Evolutionary conservation across 768 basidiomycete genomes (phyloP).

Genomic region (Tricholoma sp.): DNA sequence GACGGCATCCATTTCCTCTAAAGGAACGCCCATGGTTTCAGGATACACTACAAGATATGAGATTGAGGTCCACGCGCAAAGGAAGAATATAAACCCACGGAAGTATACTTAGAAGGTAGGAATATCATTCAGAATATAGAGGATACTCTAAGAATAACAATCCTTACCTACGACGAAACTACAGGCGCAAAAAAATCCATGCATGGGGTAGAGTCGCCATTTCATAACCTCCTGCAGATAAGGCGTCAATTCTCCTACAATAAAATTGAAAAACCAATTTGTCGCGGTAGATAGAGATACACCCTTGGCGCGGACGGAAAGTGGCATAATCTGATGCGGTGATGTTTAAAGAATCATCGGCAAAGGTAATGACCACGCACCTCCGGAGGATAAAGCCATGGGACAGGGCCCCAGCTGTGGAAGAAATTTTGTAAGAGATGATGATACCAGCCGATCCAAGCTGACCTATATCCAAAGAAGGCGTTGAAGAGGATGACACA

Average conservation of each 20-base stretch:
- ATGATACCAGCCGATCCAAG: not conserved
- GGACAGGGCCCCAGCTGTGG: constrained; percentile 77
- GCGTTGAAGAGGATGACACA: constrained; percentile 94
- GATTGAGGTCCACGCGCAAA: constrained; percentile 1
- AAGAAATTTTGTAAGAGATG: not conserved
- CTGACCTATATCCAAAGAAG: constrained; percentile 81
- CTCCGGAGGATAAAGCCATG: constrained; percentile 87
- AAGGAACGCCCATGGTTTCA: constrained; percentile 79
- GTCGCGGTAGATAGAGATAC: constrained; percentile 92
- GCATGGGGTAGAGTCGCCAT: constrained; percentile 95
- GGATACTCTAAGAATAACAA: constrained; percentile 2
- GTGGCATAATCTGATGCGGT: constrained; percentile 73
- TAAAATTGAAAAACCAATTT: constrained; percentile 83
- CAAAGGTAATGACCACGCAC: constrained; percentile 29
- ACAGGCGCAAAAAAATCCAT: constrained; percentile 85
- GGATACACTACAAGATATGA: constrained; percentile 57
- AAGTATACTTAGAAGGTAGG: constrained; percentile 55
- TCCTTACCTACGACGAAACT: constrained; percentile 73
- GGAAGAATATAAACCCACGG: constrained; percentile 37
- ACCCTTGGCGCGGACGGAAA: constrained; percentile 89
- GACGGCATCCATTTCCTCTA: constrained; percentile 89
- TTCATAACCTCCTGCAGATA: constrained; percentile 80
- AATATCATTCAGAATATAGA: constrained; percentile 1
- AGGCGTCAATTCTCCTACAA: constrained; percentile 87
- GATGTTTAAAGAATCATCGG: constrained; percentile 1